Conservation (phyloP, 2,329 filamentous ascomycete genomes). For the Nigrospora oryzae region DNA sequence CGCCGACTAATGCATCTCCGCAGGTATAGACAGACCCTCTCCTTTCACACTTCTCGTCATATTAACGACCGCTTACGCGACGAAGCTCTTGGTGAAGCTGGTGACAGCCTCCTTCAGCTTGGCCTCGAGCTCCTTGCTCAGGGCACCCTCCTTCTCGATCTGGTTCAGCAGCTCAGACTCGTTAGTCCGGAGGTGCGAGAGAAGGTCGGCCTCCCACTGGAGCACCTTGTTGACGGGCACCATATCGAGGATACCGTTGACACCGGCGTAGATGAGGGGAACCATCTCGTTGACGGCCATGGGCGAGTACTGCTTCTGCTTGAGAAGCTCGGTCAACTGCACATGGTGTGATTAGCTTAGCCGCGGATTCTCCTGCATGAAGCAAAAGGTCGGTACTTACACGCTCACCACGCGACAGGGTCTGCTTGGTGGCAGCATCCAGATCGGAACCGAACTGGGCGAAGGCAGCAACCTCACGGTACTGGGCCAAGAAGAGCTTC, state of each 20-base stretch:
- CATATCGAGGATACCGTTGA: constrained; percentile 88
- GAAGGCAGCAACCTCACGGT: constrained; percentile 99
- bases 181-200: constrained; percentile 85
- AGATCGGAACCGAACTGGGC: constrained; percentile 99
- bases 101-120: constrained; percentile 69
- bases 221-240: constrained; percentile 89
- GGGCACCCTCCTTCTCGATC: constrained; percentile 90
- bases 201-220: constrained; percentile 90
- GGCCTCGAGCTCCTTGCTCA: constrained; percentile 89
- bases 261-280: constrained; percentile 97
- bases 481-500: constrained; percentile 99
- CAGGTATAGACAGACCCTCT: constrained; percentile 40
- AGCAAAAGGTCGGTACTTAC: constrained; percentile 40
- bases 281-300: constrained; percentile 99
- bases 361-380: background rate
- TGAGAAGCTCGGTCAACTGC: constrained; percentile 87
- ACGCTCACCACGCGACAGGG: constrained; percentile 95
- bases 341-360: constrained; percentile 7
- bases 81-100: constrained; percentile 92
- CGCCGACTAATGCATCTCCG: constrained; percentile 15
- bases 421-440: constrained; percentile 98
- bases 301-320: constrained; percentile 99
- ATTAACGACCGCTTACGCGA: constrained; percentile 37
- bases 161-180: constrained; percentile 73
- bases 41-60: constrained; percentile 18